Conservation (phyloP, 306 rosid species). For the Inga leiocalycina region DNA sequence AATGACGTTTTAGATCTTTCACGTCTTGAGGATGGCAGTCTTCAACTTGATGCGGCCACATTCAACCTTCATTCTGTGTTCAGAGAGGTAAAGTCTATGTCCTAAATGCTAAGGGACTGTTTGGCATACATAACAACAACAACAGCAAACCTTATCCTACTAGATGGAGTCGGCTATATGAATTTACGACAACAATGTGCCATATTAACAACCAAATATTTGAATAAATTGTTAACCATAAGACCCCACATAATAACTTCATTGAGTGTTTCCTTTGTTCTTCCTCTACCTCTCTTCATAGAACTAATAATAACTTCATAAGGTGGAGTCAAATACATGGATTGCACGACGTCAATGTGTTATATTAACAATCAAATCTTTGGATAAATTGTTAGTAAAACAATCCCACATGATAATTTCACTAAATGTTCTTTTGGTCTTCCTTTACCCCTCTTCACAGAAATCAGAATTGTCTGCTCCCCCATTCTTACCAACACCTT, state of each 20-base stretch:
- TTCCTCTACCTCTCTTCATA: neutral
- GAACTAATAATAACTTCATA: too few species aligned
- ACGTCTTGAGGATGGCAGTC: conserved; percentile 93
- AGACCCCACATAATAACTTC: too few species aligned
- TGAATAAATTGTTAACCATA: too few species aligned
- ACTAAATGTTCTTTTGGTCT: neutral
- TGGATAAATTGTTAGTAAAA: neutral
- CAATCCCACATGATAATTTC: too few species aligned
- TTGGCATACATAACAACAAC: neutral
- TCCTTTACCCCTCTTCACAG: neutral
- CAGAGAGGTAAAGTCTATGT: conserved; percentile 62
- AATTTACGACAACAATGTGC: too few species aligned
- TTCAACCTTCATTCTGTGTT: conserved; percentile 84
- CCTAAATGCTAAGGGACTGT: neutral
- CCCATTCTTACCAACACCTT: neutral
- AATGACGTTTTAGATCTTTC: conserved; percentile 98
- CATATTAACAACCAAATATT: too few species aligned
- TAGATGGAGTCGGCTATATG: too few species aligned
- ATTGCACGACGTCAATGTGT: neutral
- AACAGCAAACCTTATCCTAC: too few species aligned
- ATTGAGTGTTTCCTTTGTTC: neutral
- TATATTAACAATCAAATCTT: too few species aligned
- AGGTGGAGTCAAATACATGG: too few species aligned
- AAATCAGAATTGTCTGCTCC: neutral
- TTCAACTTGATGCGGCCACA: conserved; percentile 75